Evolutionary conservation across 176 grass and related monocot species (phyloP).

Genomic region (Avena insularis): DNA sequence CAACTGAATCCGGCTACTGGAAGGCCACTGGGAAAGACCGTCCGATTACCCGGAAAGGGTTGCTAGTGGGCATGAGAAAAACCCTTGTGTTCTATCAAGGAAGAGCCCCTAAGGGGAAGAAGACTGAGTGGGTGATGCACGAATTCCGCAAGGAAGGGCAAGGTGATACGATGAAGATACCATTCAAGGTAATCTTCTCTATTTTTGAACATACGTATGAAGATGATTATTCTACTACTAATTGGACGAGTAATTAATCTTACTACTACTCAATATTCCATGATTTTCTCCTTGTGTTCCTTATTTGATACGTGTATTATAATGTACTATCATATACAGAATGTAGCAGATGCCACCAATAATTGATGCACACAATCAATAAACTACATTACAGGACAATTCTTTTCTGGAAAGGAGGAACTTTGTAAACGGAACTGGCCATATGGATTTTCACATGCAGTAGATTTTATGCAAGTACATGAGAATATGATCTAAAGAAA

Average conservation of each 20-base stretch:
- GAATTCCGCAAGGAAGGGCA: constrained; percentile 79
- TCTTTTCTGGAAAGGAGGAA: too few species aligned
- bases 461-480: background rate
- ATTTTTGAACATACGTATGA: background rate
- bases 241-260: background rate
- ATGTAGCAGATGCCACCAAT: background rate
- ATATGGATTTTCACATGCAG: background rate
- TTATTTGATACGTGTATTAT: background rate
- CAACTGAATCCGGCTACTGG: constrained; percentile 90
- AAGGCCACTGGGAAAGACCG: constrained; percentile 94
- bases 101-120: constrained; percentile 89
- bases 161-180: constrained; percentile 52
- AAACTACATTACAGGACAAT: background rate
- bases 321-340: background rate
- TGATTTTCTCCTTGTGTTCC: background rate
- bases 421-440: background rate
- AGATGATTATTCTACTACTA: background rate
- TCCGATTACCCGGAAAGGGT: constrained; percentile 60
- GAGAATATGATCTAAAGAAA: background rate
- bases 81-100: constrained; percentile 95
- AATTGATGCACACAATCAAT: background rate
- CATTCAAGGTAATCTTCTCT: constrained; percentile 55
- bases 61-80: constrained; percentile 89
- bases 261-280: background rate
- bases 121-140: constrained; percentile 99